These are phyloP conservation scores for Marasmius sp. DNA, from an alignment of 1,284 basidiomycete species.

Conservation along the genomic window DNA sequence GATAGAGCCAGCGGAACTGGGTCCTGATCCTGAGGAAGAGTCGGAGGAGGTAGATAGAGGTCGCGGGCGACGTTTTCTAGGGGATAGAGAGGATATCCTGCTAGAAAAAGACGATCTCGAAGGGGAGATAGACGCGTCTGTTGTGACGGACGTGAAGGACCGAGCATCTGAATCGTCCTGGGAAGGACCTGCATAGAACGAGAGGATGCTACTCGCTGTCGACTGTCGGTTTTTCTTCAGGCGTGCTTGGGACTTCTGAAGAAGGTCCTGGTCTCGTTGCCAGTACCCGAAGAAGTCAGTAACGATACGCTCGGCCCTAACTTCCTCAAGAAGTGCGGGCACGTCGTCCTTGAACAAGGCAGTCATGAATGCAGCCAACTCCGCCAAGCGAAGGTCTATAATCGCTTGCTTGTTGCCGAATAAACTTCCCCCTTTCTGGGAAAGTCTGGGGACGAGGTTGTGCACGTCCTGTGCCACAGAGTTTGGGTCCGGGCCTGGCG, in stretches of 20 bases:
- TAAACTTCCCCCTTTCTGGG: constrained; percentile 62
- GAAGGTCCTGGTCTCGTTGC: constrained; percentile 65
- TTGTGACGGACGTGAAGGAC: neutral
- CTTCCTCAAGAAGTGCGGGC: constrained; percentile 63
- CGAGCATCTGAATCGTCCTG: neutral
- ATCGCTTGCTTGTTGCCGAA: constrained; percentile 71
- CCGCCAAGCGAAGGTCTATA: constrained; percentile 57
- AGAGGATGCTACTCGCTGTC: constrained; percentile 25
- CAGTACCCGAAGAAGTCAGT: constrained; percentile 78
- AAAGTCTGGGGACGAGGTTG: constrained; percentile 59
- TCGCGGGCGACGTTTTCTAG: constrained; percentile 6
- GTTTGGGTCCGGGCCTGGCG: constrained; percentile 75
- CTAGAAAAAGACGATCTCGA: constrained; percentile 21
- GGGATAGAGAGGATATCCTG: constrained; percentile 23
- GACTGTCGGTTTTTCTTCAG: constrained; percentile 19
- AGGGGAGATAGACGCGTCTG: neutral
- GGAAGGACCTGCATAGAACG: neutral
- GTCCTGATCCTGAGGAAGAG: constrained; percentile 15
- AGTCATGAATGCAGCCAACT: constrained; percentile 58
- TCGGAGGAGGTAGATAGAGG: constrained; percentile 16
- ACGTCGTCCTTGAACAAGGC: constrained; percentile 58
- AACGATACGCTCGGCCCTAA: constrained; percentile 55
- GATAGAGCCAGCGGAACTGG: constrained; percentile 27
- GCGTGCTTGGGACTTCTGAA: constrained; percentile 33
- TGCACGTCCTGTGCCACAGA: constrained; percentile 69